Percentiles rank a stretch among this genome's conserved stretches.
These are phyloP conservation scores for Neurospora discreta DNA, from an alignment of 495 filamentous ascomycete genomes.

Conservation along the genomic window DNA sequence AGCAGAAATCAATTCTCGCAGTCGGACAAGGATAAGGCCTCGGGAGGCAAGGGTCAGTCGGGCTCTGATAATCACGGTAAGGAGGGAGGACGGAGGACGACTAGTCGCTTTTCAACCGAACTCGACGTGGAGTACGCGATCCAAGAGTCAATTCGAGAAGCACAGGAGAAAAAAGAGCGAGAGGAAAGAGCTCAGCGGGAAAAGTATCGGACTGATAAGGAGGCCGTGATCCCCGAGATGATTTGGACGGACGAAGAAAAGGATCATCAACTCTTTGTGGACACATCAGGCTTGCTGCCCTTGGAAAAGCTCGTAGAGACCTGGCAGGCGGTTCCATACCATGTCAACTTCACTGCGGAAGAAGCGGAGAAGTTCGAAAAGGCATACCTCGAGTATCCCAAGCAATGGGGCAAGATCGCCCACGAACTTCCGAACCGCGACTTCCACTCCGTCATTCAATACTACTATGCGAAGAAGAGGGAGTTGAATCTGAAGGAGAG, in stretches of 20 bases:
- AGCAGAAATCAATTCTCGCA: slow-evolving; percentile 31
- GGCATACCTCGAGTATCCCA: slow-evolving; percentile 68
- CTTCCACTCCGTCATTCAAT: slow-evolving; percentile 80
- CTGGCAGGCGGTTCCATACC: slow-evolving; percentile 63
- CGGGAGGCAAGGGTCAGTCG: slow-evolving; percentile 23
- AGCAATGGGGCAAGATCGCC: slow-evolving; percentile 88
- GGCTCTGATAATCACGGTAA: slow-evolving; percentile 35
- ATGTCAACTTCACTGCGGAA: slow-evolving; percentile 72
- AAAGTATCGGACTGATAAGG: slow-evolving; percentile 65
- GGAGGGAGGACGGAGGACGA: slow-evolving; percentile 43
- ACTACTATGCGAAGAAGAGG: slow-evolving; percentile 93
- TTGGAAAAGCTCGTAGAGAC: slow-evolving; percentile 53
- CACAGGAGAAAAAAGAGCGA: slow-evolving; percentile 60
- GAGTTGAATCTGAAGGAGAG: slow-evolving; percentile 78
- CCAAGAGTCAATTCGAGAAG: slow-evolving; percentile 63
- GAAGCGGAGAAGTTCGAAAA: slow-evolving; percentile 72
- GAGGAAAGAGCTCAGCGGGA: slow-evolving; percentile 58
- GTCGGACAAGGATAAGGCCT: slow-evolving; percentile 10
- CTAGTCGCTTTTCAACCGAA: slow-evolving; percentile 51
- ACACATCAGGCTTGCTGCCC: slow-evolving; percentile 61
- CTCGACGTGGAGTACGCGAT: slow-evolving; percentile 68
- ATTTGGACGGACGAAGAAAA: slow-evolving; percentile 40
- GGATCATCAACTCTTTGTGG: slow-evolving; percentile 48
- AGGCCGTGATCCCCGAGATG: slow-evolving; percentile 78
- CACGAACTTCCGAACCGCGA: slow-evolving; percentile 57